phyloP scores from a whole-genome alignment of 306 rosid genomes.

The Carpinus viminea region DNA sequence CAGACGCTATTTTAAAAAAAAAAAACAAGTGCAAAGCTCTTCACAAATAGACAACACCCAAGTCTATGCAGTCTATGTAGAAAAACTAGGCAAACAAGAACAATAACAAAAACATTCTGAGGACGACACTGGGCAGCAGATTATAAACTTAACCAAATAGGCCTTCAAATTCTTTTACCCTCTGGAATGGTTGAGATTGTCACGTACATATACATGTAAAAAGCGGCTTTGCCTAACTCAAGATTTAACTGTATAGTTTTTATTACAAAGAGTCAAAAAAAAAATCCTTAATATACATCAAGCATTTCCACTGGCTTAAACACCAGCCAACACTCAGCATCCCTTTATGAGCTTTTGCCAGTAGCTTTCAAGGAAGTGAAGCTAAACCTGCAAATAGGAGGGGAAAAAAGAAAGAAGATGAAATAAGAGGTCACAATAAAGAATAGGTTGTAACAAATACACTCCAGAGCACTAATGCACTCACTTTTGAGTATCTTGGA shows the following conservation, averaged over 20 bases:
- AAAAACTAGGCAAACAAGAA: background rate
- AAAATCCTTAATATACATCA: constrained; percentile 16
- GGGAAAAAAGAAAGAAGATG: constrained; percentile 19
- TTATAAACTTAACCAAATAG: constrained; percentile 2
- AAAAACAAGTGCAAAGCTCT: background rate
- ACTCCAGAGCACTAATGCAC: background rate
- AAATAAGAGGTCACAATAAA: constrained; percentile 4
- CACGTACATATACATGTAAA: constrained; percentile 11
- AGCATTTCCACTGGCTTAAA: constrained; percentile 15
- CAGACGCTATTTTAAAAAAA: background rate
- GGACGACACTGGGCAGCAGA: background rate
- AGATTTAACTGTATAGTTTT: constrained; percentile 21
- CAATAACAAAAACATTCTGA: background rate
- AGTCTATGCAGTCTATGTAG: background rate
- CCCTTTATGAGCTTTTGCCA: constrained; percentile 53
- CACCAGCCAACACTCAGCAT: constrained; percentile 16
- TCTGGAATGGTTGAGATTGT: constrained; percentile 15
- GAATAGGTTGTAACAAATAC: background rate
- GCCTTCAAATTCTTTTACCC: background rate
- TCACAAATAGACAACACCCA: background rate
- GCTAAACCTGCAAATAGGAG: constrained; percentile 62
- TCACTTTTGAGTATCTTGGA: background rate
- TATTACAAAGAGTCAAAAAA: constrained; percentile 28
- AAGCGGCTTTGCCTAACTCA: constrained; percentile 20
- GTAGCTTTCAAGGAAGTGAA: constrained; percentile 79